Percentiles rank a stretch among this genome's conserved stretches.
phyloP scores from a whole-genome alignment of 2,329 filamentous ascomycete genomes.

The Botrytis byssoidea region DNA sequence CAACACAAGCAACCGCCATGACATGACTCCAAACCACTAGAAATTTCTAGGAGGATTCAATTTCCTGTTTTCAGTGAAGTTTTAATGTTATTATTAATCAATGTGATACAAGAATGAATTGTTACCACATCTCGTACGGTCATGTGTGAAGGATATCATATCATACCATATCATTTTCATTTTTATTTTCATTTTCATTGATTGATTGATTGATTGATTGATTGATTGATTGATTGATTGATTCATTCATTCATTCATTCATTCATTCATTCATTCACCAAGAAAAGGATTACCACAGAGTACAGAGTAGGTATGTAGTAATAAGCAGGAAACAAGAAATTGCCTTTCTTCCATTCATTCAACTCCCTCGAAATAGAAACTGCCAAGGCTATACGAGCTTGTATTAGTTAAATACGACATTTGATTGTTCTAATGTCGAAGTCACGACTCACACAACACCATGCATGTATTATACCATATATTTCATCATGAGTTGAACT shows the following conservation, averaged over 20 bases:
- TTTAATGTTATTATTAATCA: background rate
- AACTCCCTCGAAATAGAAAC: background rate
- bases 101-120: background rate
- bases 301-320: too few species aligned
- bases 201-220: too few species aligned
- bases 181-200: too few species aligned
- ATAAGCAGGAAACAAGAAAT: background rate
- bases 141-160: background rate
- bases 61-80: background rate
- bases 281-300: background rate
- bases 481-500: background rate
- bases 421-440: background rate
- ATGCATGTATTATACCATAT: too few species aligned
- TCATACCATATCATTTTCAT: too few species aligned
- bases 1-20: background rate
- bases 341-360: background rate
- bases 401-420: background rate
- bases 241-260: background rate
- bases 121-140: accelerated
- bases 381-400: background rate
- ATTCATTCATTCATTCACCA: background rate
- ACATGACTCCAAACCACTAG: background rate
- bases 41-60: constrained; percentile 6
- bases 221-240: background rate
- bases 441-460: background rate